phyloP scores from a whole-genome alignment of 78 protist species.

The Dictyostelium discoideum region dicty_2.7 NC_007088.5:3818001-3818500 shows the following conservation, averaged over 20 bases:
- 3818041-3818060: background rate
- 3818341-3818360: background rate
- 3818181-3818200: background rate
- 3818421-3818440: background rate
- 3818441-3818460: background rate
- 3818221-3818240: too few species aligned
- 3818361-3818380: slow-evolving; percentile 18
- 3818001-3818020: background rate
- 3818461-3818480: slow-evolving; percentile 24
- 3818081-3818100: background rate
- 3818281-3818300: background rate
- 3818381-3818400: slow-evolving; percentile 12
- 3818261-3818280: background rate
- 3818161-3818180: background rate
- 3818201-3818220: too few species aligned
- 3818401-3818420: background rate
- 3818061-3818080: background rate
- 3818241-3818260: too few species aligned
- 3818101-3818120: background rate
- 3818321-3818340: background rate
- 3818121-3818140: background rate
- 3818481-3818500: background rate
- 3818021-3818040: background rate
- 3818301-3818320: background rate
- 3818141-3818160: background rate